These are phyloP conservation scores for Chalciporus chontae DNA, from an alignment of 768 basidiomycete genomes.

Conservation along the genomic window DNA sequence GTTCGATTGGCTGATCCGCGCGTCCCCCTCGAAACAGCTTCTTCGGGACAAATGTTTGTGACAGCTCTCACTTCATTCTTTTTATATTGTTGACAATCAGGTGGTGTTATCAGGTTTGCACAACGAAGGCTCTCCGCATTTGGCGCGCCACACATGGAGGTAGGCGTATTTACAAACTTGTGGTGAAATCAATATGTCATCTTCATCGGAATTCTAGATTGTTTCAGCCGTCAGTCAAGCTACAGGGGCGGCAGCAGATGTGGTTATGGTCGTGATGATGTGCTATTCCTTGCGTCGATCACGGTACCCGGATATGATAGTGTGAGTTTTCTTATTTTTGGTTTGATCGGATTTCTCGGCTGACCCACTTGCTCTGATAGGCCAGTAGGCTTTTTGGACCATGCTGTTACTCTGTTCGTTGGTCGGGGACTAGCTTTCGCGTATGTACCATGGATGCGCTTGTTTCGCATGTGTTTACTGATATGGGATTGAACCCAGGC, in stretches of 20 bases:
- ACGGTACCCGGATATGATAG: constrained; percentile 12
- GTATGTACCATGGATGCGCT: constrained; percentile 13
- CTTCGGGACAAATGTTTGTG: constrained; percentile 27
- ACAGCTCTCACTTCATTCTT: neutral
- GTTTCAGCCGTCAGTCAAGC: constrained; percentile 11
- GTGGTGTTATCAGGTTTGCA: constrained; percentile 10
- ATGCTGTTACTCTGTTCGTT: constrained; percentile 1
- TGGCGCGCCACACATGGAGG: constrained; percentile 16
- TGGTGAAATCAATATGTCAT: neutral
- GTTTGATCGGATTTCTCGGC: neutral
- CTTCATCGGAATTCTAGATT: constrained; percentile 3
- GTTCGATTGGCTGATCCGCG: neutral
- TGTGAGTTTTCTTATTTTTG: constrained; percentile 13
- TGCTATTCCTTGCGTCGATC: constrained; percentile 18
- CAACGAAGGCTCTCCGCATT: constrained; percentile 23
- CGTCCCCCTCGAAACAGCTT: constrained; percentile 7
- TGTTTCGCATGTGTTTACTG: neutral
- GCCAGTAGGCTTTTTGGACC: constrained; percentile 4
- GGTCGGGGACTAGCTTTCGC: constrained; percentile 22
- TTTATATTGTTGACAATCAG: constrained; percentile 6
- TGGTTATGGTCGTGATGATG: constrained; percentile 15
- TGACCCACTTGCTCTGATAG: constrained; percentile 8
- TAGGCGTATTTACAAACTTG: constrained; percentile 1
- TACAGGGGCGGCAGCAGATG: constrained; percentile 7
- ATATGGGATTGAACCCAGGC: constrained; percentile 3